These are phyloP conservation scores for Coniophora puteana DNA, from an alignment of 1,284 basidiomycete species.

Conservation along the genomic window DNA sequence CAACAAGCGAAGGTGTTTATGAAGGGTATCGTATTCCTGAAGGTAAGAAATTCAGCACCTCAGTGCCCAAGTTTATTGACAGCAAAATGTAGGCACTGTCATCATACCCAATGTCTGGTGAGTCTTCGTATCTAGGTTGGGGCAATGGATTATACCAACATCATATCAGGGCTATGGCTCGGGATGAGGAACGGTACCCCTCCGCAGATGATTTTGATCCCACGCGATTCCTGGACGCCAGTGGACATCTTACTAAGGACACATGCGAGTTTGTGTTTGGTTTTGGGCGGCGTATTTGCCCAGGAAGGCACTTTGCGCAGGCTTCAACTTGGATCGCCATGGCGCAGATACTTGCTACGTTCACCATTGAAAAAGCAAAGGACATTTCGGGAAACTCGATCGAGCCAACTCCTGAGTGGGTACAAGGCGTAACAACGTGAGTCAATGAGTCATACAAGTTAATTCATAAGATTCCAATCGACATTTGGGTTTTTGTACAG, in stretches of 20 bases:
- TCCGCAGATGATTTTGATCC: conserved; percentile 1
- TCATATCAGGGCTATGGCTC: conserved; percentile 16
- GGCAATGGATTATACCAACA: neutral
- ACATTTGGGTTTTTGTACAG: too few species aligned
- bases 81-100: too few species aligned
- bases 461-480: too few species aligned
- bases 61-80: too few species aligned
- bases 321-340: conserved; percentile 18
- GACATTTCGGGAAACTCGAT: conserved; percentile 9
- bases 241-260: neutral
- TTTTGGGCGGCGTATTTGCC: too few species aligned
- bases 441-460: too few species aligned
- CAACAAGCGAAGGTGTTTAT: too few species aligned
- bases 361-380: conserved; percentile 14
- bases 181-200: conserved; percentile 10
- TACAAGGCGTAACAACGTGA: neutral
- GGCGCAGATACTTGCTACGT: conserved; percentile 13
- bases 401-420: neutral
- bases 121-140: neutral
- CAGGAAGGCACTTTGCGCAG: conserved; percentile 21
- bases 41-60: neutral
- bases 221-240: conserved; percentile 6
- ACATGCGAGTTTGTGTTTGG: too few species aligned
- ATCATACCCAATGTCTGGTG: too few species aligned
- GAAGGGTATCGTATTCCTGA: neutral